Conservation (phyloP, 1,284 basidiomycete genomes). For the Irpex sp. region DNA sequence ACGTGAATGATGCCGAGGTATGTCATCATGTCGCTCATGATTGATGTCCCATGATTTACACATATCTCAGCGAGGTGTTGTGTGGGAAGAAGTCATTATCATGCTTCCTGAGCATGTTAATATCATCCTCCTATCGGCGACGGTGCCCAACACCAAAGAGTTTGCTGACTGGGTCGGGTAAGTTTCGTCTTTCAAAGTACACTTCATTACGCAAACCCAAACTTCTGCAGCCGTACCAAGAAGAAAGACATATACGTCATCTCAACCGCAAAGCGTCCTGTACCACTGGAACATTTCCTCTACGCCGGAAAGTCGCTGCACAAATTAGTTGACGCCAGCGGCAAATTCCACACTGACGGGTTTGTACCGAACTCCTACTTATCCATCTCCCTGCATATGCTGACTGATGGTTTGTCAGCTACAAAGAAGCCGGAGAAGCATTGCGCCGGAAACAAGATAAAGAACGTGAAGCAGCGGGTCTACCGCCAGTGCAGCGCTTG, state of each 20-base stretch:
- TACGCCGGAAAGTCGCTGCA: constrained; percentile 90
- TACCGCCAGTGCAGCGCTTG: constrained; percentile 75
- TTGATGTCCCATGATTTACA: constrained; percentile 1
- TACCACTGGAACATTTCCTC: constrained; percentile 95
- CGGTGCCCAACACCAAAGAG: constrained; percentile 97
- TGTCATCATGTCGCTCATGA: background rate
- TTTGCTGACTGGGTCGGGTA: constrained; percentile 99
- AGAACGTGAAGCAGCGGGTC: constrained; percentile 89
- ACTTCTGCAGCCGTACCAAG: constrained; percentile 78
- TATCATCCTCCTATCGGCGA: constrained; percentile 95
- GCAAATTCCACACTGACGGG: constrained; percentile 77
- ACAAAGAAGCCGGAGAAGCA: constrained; percentile 86
- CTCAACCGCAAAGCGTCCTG: constrained; percentile 92
- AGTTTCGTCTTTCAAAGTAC: constrained; percentile 21
- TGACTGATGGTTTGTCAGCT: constrained; percentile 40
- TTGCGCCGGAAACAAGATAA: constrained; percentile 94
- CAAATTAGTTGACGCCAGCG: constrained; percentile 87
- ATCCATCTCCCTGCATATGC: background rate
- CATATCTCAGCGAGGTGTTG: constrained; percentile 82
- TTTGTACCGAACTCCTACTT: constrained; percentile 26
- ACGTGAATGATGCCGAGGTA: constrained; percentile 98
- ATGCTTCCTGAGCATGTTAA: constrained; percentile 97
- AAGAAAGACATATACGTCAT: constrained; percentile 99
- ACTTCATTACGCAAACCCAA: constrained; percentile 1
- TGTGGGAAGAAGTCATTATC: constrained; percentile 99